Percentiles rank a stretch among this genome's conserved stretches.
Evolutionary conservation across 1,284 basidiomycete genomes (phyloP).

Genomic region (Prillingera fragicola): DNA sequence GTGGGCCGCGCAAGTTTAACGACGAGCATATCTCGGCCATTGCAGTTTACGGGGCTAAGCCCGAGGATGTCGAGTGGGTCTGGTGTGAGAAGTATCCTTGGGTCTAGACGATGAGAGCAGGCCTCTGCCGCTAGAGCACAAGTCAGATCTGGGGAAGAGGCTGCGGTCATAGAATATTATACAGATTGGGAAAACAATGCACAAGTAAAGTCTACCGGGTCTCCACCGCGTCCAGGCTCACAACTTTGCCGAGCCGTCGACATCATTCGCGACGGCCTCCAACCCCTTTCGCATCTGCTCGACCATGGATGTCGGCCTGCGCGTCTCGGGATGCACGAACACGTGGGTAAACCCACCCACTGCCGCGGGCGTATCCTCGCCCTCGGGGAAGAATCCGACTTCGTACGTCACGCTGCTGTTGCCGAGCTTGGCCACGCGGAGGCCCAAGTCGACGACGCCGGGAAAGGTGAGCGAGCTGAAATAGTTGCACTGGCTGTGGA

Average conservation of each 20-base stretch:
- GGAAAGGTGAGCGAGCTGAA: slow-evolving; percentile 14
- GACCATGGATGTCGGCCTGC: slow-evolving; percentile 12
- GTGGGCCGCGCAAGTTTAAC: not conserved
- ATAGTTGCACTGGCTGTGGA: slow-evolving; percentile 16
- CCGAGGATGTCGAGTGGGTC: slow-evolving; percentile 13
- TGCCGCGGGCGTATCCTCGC: slow-evolving; percentile 4
- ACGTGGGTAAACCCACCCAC: slow-evolving; percentile 19
- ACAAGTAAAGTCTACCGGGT: no score
- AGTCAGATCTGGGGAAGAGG: no score
- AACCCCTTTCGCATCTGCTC: slow-evolving; percentile 11
- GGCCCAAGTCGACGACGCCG: slow-evolving; percentile 15
- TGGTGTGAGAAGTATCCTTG: slow-evolving; percentile 12
- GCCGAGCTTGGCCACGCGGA: slow-evolving; percentile 16
- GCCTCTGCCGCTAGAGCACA: no score
- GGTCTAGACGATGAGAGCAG: no score
- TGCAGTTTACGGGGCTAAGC: slow-evolving; percentile 7
- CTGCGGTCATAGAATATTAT: no score
- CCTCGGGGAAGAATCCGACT: slow-evolving; percentile 13
- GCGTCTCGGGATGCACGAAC: slow-evolving; percentile 13
- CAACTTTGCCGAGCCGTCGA: not conserved
- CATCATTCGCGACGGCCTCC: slow-evolving; percentile 1
- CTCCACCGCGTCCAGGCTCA: no score
- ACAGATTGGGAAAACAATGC: no score
- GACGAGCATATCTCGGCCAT: slow-evolving; percentile 8
- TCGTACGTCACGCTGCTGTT: slow-evolving; percentile 17